phyloP scores from a whole-genome alignment of 331 rosid genomes.

The Acacia pycnantha region DNA sequence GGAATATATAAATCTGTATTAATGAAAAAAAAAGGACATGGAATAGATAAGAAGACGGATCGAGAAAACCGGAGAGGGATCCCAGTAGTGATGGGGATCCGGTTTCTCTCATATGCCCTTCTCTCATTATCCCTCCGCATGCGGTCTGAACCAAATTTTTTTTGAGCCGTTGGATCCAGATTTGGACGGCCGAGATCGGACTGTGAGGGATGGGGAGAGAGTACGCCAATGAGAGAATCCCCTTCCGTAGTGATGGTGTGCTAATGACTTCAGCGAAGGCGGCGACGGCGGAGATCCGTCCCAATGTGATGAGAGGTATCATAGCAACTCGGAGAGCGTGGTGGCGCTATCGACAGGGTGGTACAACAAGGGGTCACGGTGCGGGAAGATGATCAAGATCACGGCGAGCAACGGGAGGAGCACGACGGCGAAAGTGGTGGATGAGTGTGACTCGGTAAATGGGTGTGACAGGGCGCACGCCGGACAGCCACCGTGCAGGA shows the following conservation, averaged over 20 bases:
- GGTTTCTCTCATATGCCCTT: no score
- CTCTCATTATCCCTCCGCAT: no score
- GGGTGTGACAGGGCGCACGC: constrained; percentile 52
- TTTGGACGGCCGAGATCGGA: no score
- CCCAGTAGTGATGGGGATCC: no score
- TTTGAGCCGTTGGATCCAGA: no score
- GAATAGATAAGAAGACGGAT: not conserved
- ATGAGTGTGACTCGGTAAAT: constrained; percentile 46
- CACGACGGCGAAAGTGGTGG: no score
- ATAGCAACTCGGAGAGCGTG: not conserved
- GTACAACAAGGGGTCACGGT: constrained; percentile 16
- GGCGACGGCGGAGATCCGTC: constrained; percentile 26
- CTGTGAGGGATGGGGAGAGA: no score
- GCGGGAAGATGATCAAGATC: constrained; percentile 33
- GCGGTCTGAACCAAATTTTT: no score
- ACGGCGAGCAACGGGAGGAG: constrained; percentile 34
- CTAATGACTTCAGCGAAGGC: constrained; percentile 37
- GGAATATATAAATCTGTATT: no score
- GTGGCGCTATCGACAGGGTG: constrained; percentile 49
- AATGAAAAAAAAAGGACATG: no score
- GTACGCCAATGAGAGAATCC: no score
- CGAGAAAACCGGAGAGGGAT: not conserved
- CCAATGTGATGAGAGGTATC: constrained; percentile 39
- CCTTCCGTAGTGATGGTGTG: no score
- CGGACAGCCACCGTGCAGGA: constrained; percentile 1